phyloP scores from a whole-genome alignment of 31 red algal genomes.

The Bonnemaisonia californica region DNA sequence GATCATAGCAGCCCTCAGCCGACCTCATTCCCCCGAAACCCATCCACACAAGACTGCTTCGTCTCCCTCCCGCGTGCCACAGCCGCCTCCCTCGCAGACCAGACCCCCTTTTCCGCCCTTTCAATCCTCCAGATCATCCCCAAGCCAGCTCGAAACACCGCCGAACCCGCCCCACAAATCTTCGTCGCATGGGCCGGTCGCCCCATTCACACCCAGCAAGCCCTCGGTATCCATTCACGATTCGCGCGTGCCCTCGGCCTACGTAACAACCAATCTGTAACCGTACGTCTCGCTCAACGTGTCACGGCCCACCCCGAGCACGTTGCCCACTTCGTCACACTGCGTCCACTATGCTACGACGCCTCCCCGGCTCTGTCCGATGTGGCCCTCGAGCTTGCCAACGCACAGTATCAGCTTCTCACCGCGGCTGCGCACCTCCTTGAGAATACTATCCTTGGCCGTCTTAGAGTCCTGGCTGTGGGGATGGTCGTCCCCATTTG shows the following conservation, averaged over 20 bases:
- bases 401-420: constrained; percentile 20
- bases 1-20: not conserved
- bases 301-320: constrained; percentile 16
- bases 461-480: constrained; percentile 21
- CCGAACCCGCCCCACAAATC: not conserved
- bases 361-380: not conserved
- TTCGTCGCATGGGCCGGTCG: constrained; percentile 48
- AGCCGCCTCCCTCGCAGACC: constrained; percentile 37
- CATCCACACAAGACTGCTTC: not conserved
- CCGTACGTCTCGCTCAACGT: constrained; percentile 44
- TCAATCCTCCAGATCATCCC: constrained; percentile 28
- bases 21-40: not conserved
- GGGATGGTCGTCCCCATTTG: constrained; percentile 33
- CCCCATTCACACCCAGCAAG: not conserved
- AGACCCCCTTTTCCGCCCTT: constrained; percentile 35
- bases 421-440: constrained; percentile 21
- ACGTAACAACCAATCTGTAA: constrained; percentile 8
- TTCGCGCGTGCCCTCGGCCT: constrained; percentile 39
- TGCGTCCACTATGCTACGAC: constrained; percentile 36
- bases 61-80: constrained; percentile 7
- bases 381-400: constrained; percentile 24
- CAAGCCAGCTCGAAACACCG: not conserved
- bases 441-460: constrained; percentile 15
- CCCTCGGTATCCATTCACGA: constrained; percentile 27
- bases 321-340: not conserved